Evolutionary conservation across 768 basidiomycete species (phyloP).

Genomic region (Austroboletus eburneus): DNA sequence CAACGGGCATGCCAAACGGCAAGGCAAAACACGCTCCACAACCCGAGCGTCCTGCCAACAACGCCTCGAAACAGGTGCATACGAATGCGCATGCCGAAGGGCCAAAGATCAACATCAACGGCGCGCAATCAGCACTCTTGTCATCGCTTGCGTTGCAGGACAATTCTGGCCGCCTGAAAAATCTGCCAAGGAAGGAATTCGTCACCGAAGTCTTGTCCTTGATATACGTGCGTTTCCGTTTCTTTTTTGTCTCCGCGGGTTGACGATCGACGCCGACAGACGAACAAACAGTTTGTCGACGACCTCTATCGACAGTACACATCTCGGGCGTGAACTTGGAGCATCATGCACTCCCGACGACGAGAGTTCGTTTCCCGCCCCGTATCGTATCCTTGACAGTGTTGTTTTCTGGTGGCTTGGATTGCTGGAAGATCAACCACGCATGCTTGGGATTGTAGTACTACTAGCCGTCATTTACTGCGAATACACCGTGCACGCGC

Average conservation of each 20-base stretch:
- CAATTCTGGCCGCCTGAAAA: conserved; percentile 11
- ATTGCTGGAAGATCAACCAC: conserved; percentile 2
- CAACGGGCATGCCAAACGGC: conserved; percentile 21
- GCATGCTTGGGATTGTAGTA: conserved; percentile 5
- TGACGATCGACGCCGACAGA: conserved; percentile 35
- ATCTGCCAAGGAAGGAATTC: conserved; percentile 52
- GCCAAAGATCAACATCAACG: conserved; percentile 17
- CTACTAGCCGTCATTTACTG: conserved; percentile 8
- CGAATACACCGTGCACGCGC: conserved; percentile 9
- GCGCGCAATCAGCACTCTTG: conserved; percentile 21
- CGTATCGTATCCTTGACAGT: background rate
- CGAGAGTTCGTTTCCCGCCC: background rate
- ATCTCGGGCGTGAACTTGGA: conserved; percentile 14
- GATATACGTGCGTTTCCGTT: conserved; percentile 47
- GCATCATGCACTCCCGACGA: background rate
- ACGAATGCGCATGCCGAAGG: background rate
- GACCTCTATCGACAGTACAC: conserved; percentile 53
- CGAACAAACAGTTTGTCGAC: conserved; percentile 63
- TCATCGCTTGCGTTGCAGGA: conserved; percentile 22
- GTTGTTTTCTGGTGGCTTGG: conserved; percentile 1
- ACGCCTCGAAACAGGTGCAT: conserved; percentile 3
- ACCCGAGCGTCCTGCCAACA: conserved; percentile 1
- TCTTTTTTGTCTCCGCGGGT: background rate
- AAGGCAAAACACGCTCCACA: conserved; percentile 16
- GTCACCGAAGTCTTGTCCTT: conserved; percentile 55